These are phyloP conservation scores for Ensete glaucum DNA, from an alignment of 176 grass and related monocot species.

Conservation along the genomic window DNA sequence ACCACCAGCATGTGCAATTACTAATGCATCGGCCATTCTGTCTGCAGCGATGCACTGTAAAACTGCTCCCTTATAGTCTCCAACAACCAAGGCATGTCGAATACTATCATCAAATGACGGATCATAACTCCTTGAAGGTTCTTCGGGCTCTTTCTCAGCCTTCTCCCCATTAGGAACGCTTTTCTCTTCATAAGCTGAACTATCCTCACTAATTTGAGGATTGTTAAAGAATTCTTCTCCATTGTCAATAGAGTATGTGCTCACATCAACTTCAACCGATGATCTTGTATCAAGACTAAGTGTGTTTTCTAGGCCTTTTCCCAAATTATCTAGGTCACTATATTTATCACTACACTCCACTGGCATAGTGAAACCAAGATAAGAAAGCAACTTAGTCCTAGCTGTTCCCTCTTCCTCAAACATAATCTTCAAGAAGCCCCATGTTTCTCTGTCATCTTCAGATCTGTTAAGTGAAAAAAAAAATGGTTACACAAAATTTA, in stretches of 20 bases:
- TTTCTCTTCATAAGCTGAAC: conserved; percentile 33
- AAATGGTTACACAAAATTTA: conserved; percentile 5
- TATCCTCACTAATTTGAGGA: conserved; percentile 53
- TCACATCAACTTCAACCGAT: conserved; percentile 27
- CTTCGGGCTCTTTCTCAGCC: conserved; percentile 38
- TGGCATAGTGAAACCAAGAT: conserved; percentile 80
- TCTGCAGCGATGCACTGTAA: conserved; percentile 68
- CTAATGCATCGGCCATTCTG: conserved; percentile 98
- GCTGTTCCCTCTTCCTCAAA: conserved; percentile 82
- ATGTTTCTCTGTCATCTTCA: conserved; percentile 86
- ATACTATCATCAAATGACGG: conserved; percentile 66
- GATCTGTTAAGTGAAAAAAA: conserved; percentile 39
- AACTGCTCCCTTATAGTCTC: conserved; percentile 93
- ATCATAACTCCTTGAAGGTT: conserved; percentile 39
- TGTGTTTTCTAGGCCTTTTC: conserved; percentile 49
- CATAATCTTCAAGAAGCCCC: conserved; percentile 95
- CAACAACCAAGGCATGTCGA: conserved; percentile 86
- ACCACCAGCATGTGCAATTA: conserved; percentile 94
- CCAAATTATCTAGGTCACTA: conserved; percentile 39
- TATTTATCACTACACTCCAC: conserved; percentile 28
- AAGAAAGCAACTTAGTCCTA: conserved; percentile 74
- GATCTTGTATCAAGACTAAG: conserved; percentile 53
- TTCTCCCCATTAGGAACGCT: conserved; percentile 36
- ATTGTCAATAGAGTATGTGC: conserved; percentile 57
- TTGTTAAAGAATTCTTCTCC: conserved; percentile 99